Evolutionary conservation across 441 rosid species (phyloP).

Genomic region (Kokia cookei): DNA sequence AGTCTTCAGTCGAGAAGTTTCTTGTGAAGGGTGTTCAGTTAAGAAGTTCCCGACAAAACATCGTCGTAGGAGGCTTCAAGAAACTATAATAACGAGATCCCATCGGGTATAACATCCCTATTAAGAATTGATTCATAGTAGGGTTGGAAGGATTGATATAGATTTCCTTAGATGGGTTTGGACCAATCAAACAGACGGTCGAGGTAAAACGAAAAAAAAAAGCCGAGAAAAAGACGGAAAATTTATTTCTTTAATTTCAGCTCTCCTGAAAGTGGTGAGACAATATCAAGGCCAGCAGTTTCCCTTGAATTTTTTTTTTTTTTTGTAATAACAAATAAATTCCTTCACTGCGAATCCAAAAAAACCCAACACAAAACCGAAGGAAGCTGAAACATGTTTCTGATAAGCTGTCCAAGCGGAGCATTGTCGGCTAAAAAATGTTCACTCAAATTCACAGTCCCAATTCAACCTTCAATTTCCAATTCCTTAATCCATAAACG

Average conservation of each 20-base stretch:
- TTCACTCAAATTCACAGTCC: constrained; percentile 15
- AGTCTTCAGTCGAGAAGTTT: too few species aligned
- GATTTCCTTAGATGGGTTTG: background rate
- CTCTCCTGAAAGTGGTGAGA: background rate
- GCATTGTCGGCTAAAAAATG: constrained; percentile 32
- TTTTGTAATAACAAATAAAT: background rate
- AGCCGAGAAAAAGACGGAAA: too few species aligned
- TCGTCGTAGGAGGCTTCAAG: too few species aligned
- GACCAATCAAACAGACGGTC: background rate
- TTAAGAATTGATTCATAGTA: too few species aligned
- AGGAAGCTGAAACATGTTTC: constrained; percentile 26
- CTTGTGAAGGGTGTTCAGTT: too few species aligned
- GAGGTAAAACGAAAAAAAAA: background rate
- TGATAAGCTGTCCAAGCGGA: constrained; percentile 39
- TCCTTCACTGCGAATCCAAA: background rate
- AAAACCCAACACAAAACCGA: background rate
- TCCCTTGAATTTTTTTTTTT: background rate
- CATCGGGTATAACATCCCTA: too few species aligned
- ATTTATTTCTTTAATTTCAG: background rate
- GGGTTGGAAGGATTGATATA: background rate
- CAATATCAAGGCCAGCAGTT: background rate
- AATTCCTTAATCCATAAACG: constrained; percentile 11
- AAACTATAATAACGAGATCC: too few species aligned
- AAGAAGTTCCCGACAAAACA: too few species aligned
- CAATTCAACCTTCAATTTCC: constrained; percentile 21